phyloP scores from a whole-genome alignment of 2,329 filamentous ascomycete species.

The Coniochaeta sp. region DNA sequence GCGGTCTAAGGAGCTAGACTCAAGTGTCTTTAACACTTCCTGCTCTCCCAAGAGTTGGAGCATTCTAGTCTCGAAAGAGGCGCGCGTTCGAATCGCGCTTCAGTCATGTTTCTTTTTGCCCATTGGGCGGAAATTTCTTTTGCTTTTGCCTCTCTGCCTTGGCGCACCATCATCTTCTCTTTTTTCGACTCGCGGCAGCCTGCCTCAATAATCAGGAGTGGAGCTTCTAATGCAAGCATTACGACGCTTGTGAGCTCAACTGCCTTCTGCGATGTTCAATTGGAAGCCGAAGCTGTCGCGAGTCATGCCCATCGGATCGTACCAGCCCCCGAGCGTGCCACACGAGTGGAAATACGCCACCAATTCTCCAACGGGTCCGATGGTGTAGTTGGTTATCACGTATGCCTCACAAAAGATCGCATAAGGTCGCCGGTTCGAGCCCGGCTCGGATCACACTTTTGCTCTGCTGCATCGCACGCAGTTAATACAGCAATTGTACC shows the following conservation, averaged over 20 bases:
- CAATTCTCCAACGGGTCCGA: background rate
- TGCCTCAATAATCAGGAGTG: too few relatives aligned
- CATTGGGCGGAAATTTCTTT: too few relatives aligned
- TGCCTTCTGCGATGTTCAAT: too few relatives aligned
- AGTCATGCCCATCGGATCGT: too few relatives aligned
- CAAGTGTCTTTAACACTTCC: background rate
- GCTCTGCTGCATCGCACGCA: too few relatives aligned
- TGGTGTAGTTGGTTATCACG: background rate
- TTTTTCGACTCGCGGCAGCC: too few relatives aligned
- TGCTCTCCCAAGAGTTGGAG: background rate
- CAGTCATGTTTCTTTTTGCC: background rate
- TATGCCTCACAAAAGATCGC: background rate
- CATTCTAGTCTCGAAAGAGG: background rate
- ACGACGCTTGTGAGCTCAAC: too few relatives aligned
- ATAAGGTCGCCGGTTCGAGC: background rate
- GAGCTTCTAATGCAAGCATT: too few relatives aligned
- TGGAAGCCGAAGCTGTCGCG: too few relatives aligned
- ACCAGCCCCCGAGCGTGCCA: background rate
- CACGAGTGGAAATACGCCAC: background rate
- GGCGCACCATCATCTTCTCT: too few relatives aligned
- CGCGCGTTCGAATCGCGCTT: background rate
- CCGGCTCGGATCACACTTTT: background rate
- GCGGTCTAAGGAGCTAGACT: background rate
- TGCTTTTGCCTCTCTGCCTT: too few relatives aligned
- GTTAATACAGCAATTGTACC: too few relatives aligned